phyloP scores from a whole-genome alignment of 495 filamentous ascomycete genomes.

The Penicillium riverlandense region DNA sequence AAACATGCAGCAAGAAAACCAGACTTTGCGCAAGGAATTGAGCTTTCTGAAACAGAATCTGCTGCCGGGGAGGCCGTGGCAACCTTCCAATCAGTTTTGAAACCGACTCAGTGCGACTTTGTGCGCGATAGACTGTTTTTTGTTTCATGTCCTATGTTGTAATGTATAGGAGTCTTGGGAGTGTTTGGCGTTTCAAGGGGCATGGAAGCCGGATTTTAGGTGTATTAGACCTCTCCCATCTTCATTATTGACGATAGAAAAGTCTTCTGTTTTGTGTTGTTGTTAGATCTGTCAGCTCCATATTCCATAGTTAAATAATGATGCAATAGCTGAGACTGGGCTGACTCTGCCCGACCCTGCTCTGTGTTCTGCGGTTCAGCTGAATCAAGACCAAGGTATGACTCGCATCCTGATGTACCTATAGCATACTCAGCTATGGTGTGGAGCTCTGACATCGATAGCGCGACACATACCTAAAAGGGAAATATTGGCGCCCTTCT shows the following conservation, averaged over 20 bases:
- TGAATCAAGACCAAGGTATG: neutral
- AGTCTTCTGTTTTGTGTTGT: slow-evolving; percentile 14
- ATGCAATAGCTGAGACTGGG: slow-evolving; percentile 23
- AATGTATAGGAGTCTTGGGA: too few species aligned
- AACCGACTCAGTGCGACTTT: neutral
- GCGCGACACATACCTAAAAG: too few species aligned
- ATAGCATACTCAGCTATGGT: too few species aligned
- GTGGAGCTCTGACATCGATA: too few species aligned
- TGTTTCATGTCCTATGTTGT: neutral
- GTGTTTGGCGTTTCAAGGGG: neutral
- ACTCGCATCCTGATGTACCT: neutral
- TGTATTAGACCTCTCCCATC: slow-evolving; percentile 10
- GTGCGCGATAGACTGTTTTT: neutral
- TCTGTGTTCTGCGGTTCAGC: neutral
- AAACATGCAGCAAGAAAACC: slow-evolving; percentile 37
- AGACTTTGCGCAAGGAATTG: slow-evolving; percentile 32
- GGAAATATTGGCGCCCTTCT: too few species aligned
- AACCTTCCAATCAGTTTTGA: slow-evolving; percentile 10
- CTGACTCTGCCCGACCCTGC: slow-evolving; percentile 4
- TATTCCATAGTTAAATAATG: slow-evolving; percentile 17
- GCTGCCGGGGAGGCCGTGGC: slow-evolving; percentile 27
- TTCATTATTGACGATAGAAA: slow-evolving; percentile 18
- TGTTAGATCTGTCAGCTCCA: neutral
- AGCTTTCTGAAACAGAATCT: slow-evolving; percentile 27
- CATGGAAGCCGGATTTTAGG: neutral